These are phyloP conservation scores for Bipolaris zeicola DNA, from an alignment of 2,329 filamentous ascomycete genomes.

Conservation along the genomic window DNA sequence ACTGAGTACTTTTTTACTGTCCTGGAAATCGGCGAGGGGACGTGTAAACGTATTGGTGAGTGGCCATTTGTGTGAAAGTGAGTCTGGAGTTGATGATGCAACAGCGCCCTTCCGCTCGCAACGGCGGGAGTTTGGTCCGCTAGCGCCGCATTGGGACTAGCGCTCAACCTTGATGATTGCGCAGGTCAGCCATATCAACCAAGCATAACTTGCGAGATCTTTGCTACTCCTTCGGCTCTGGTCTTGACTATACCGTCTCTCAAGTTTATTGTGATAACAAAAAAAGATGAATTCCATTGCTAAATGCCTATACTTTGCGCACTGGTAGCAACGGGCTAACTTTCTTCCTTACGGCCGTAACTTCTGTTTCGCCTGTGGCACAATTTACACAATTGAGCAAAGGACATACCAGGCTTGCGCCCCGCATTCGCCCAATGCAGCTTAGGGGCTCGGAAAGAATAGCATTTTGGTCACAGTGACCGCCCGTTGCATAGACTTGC, in stretches of 20 bases:
- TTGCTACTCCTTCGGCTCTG: background rate
- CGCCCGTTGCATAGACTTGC: background rate
- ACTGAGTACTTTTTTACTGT: background rate
- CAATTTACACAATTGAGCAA: background rate
- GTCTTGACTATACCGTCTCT: background rate
- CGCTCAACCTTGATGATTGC: background rate
- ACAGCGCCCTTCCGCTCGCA: background rate
- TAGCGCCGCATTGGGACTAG: conserved; percentile 4
- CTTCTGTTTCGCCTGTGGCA: background rate
- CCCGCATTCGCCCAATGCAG: background rate
- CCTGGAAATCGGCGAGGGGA: background rate
- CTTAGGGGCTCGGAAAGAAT: background rate
- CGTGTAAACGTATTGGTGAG: background rate
- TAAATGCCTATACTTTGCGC: background rate
- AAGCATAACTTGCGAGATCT: too few species aligned
- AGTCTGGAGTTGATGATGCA: conserved; percentile 20
- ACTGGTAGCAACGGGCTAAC: background rate
- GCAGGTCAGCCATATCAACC: background rate
- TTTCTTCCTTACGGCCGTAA: conserved; percentile 1
- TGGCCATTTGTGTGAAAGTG: background rate
- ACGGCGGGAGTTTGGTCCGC: conserved; percentile 9
- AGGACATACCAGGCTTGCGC: background rate
- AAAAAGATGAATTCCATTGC: too few species aligned
- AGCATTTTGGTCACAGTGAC: background rate
- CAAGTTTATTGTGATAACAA: too few species aligned